Evolutionary conservation across 1,284 basidiomycete species (phyloP).

Genomic region (Microbotryum silenes-acaulis): DNA sequence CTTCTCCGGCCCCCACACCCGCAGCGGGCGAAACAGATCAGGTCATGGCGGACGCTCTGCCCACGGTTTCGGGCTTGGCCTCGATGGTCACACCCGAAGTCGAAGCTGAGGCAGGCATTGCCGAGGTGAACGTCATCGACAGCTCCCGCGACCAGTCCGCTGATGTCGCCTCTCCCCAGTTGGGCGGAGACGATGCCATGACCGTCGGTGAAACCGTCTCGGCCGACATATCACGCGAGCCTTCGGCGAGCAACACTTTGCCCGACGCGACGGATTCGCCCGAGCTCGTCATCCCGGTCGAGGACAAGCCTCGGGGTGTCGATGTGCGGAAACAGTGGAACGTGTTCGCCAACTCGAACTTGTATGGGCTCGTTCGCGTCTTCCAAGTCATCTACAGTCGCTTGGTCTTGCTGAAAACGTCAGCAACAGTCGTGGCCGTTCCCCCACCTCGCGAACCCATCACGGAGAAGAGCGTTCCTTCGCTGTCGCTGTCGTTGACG

Average conservation of each 20-base stretch:
- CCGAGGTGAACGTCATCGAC: not conserved
- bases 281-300: slow-evolving; percentile 39
- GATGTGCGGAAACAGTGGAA: slow-evolving; percentile 38
- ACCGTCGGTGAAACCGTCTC: slow-evolving; percentile 19
- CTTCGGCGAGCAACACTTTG: slow-evolving; percentile 9
- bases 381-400: slow-evolving; percentile 85
- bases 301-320: slow-evolving; percentile 40
- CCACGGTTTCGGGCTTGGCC: slow-evolving; percentile 1
- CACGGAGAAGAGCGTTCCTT: slow-evolving; percentile 35
- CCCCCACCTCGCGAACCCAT: slow-evolving; percentile 42
- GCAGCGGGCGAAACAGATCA: slow-evolving; percentile 6
- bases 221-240: not conserved
- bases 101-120: not conserved
- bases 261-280: slow-evolving; percentile 11
- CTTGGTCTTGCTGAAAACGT: slow-evolving; percentile 56
- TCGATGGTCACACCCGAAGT: slow-evolving; percentile 7
- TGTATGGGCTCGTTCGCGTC: slow-evolving; percentile 80
- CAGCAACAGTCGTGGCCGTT: slow-evolving; percentile 20
- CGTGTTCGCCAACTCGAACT: slow-evolving; percentile 88
- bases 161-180: slow-evolving; percentile 6
- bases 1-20: slow-evolving; percentile 5
- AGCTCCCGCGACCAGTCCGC: slow-evolving; percentile 1
- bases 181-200: slow-evolving; percentile 18
- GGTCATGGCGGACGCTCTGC: slow-evolving; percentile 6
- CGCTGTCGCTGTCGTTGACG: slow-evolving; percentile 42